Base-by-base conservation (phyloP, 2,329 filamentous ascomycete species). In the Emergomyces africanus region DNA sequence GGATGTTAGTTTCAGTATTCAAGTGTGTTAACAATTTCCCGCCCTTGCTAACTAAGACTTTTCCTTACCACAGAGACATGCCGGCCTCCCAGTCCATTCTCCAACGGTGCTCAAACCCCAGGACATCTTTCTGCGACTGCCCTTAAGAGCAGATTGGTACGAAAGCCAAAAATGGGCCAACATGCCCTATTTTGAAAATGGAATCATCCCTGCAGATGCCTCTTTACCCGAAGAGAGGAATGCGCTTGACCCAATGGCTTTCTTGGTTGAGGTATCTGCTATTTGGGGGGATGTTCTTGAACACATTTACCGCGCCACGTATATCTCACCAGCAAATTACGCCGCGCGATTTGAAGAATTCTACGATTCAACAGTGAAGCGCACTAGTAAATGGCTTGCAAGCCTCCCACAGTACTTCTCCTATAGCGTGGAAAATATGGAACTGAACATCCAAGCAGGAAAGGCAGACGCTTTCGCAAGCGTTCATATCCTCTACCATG, bases 401-500 rank as follows among this genome's bases (percentile, higher is more conserved):
- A 75, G 78, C 20, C 71, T 89, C 2, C 84, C 86, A 2, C 68
- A 75, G 9, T 72, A 79, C 42, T 72, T 88, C 30, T 68, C 71
- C 10, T 84, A 83, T 66, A 81, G 76, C 3, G 69, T 77, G 3
- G 72, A 77, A 58, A 88, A 86, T 60, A 72, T 88, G 15, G 78
- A 83, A 50, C 74, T 75, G 35, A 81, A 80, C 48, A 77, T 82
- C 6, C 71, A 77, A 15, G 72, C 74, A 35, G 79, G 80, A 30
- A 81, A 80, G 63, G 75, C 80, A 1, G 83, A 83, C 5, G 78
- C 79, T 0, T 85, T 85, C 66, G 72, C 87, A 58, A 81, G 80
- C 1, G 80, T 87, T 70, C 85, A 89, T 68, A 74, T 86, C 33
- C 73, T 88, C n/a, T 86, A 86, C 68, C 80, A 86, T 67, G 79